Conservation (phyloP, 1,284 basidiomycete genomes). For the Tremellales sp. region DNA sequence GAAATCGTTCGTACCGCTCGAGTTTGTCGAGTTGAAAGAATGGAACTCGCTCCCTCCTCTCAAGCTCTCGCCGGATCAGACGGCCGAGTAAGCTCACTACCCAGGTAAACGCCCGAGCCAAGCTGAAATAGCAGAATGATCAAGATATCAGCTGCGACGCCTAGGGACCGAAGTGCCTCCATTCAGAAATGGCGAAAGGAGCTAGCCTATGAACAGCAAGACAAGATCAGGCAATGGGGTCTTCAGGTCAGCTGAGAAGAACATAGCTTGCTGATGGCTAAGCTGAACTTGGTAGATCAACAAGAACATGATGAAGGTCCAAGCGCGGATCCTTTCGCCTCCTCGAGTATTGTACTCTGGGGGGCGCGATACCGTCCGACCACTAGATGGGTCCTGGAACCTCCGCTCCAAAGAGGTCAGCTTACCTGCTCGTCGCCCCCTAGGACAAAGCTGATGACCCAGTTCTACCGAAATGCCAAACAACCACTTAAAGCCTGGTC, state of each 20-base stretch:
- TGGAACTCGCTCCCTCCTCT: conserved; percentile 42
- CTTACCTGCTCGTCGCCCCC: background rate
- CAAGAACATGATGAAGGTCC: conserved; percentile 33
- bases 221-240: conserved; percentile 45
- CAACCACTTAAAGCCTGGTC: conserved; percentile 43
- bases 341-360: conserved; percentile 37
- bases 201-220: conserved; percentile 32
- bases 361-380: conserved; percentile 9
- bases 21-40: conserved; percentile 37
- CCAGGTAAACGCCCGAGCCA: background rate
- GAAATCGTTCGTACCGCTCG: conserved; percentile 36
- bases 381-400: conserved; percentile 12
- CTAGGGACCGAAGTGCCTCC: conserved; percentile 23
- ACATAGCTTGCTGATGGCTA: background rate
- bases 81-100: conserved; percentile 27
- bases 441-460: conserved; percentile 1
- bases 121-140: conserved; percentile 36
- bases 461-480: conserved; percentile 36
- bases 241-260: conserved; percentile 23
- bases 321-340: conserved; percentile 43
- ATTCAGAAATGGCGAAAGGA: conserved; percentile 28
- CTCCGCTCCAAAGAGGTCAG: no score
- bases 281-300: conserved; percentile 34
- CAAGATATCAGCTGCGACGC: conserved; percentile 41
- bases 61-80: conserved; percentile 36